Base-by-base conservation (phyloP, 2,329 filamentous ascomycete species). In the Colletotrichum trifolii region DNA sequence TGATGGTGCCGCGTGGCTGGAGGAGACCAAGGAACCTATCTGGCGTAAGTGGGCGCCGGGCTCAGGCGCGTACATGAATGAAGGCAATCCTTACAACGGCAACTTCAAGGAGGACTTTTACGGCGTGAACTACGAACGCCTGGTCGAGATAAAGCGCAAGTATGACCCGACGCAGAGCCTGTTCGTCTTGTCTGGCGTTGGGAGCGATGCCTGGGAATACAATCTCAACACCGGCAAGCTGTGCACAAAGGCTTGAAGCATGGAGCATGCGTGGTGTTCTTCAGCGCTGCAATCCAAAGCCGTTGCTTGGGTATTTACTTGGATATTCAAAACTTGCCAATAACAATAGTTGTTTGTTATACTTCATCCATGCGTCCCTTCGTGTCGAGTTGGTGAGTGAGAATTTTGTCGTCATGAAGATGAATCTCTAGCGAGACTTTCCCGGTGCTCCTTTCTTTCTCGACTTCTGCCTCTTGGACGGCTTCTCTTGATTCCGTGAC, bases 71-170 rank as follows among this genome's bases (percentile, higher is more conserved):
- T 73, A 77, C 50, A 68, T 72, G 54, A 77, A 74, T 58, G 75
- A 77, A 59, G 74, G 72, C 5, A 73, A 76, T 17, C 64, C 74
- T 13, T 71, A 70, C 58, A 71, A 76, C 36, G 71, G 71, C 2
- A 68, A 74, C 35, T 77, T 73, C 60, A 69, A 67, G 4, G 52
- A 74, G 50, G 63, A 70, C 8, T 77, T 77, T 54, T 77, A 70
- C 38, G 75, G 74, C 4, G 36, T 50, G 9, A 54, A 70, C 43
- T 77, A 76, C 17, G 61, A 65, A 8, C 60, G 69, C 9, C 68
- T 77, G 13, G 43, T 70, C 7, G 60, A 68, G 15, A 69, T 74
- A 25, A 77, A 77, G 70, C 68, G 70, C 46, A 71, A 71, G 66
- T 69, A 72, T 40, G 75, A 77, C 33, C 75, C 75, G 8, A 60